Conservation (phyloP, 2,329 filamentous ascomycete species). For the Exserohilum turcica region DNA sequence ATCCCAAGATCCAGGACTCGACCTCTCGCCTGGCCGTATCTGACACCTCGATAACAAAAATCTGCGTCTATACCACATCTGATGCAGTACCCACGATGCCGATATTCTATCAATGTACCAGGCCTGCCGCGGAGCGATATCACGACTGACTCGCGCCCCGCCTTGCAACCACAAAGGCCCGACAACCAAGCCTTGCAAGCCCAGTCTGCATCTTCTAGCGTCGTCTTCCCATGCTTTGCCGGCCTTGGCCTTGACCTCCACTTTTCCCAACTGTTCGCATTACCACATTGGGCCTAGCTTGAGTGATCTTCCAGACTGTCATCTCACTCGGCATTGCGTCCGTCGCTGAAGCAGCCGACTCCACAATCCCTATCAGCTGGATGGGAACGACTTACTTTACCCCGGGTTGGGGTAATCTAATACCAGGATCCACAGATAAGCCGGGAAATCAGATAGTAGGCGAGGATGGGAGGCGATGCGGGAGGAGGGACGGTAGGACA, state of each 20-base stretch:
- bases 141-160: constrained; percentile 13
- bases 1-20: neutral
- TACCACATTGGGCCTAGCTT: constrained; percentile 18
- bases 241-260: constrained; percentile 13
- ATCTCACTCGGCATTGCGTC: constrained; percentile 6
- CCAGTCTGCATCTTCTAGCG: constrained; percentile 11
- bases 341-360: constrained; percentile 10
- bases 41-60: neutral
- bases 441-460: constrained; percentile 7
- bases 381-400: constrained; percentile 19
- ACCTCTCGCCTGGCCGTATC: neutral
- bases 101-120: neutral
- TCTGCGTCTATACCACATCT: neutral
- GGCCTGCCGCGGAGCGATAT: constrained; percentile 18
- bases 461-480: constrained; percentile 8
- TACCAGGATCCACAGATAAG: constrained; percentile 28
- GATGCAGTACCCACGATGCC: neutral
- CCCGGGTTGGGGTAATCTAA: constrained; percentile 30
- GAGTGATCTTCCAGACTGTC: neutral
- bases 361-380: constrained; percentile 22
- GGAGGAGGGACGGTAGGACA: constrained; percentile 4
- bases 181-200: constrained; percentile 18
- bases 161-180: constrained; percentile 9
- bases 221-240: constrained; percentile 16
- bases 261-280: constrained; percentile 28